Evolutionary conservation across 192 early-diverging fungal species (phyloP).

Genomic region (Funneliformis mosseae): DNA sequence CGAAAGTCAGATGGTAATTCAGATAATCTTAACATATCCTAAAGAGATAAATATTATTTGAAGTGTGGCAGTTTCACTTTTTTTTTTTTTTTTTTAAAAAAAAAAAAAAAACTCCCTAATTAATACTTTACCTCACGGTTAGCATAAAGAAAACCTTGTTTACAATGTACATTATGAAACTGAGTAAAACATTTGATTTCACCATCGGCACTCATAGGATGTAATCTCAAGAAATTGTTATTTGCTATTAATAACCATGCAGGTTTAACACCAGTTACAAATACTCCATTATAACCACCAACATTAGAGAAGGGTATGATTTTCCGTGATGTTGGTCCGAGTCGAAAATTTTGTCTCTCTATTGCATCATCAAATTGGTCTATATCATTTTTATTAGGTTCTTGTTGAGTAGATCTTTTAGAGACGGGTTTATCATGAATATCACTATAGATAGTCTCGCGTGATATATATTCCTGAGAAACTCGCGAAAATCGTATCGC

Average conservation of each 20-base stretch:
- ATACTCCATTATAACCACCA: constrained; percentile 70
- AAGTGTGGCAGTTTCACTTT: neutral
- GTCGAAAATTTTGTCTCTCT: constrained; percentile 32
- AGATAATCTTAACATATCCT: constrained; percentile 68
- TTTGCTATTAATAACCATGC: constrained; percentile 73
- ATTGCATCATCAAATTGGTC: constrained; percentile 37
- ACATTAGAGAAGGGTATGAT: constrained; percentile 56
- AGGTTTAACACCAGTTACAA: constrained; percentile 71
- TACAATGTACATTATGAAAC: constrained; percentile 78
- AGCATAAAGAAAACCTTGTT: constrained; percentile 74
- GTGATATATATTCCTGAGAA: constrained; percentile 62
- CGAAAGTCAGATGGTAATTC: constrained; percentile 67
- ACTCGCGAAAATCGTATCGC: constrained; percentile 69
- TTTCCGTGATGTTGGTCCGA: constrained; percentile 31
- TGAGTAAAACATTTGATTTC: constrained; percentile 68
- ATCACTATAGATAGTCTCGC: constrained; percentile 50
- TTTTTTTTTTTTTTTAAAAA: too few relatives aligned
- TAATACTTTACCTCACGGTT: constrained; percentile 61
- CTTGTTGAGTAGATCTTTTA: constrained; percentile 8
- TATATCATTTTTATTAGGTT: constrained; percentile 34
- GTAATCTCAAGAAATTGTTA: constrained; percentile 63
- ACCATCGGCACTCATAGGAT: constrained; percentile 74
- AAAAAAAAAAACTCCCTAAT: too few relatives aligned
- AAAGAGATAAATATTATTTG: neutral
- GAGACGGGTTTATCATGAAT: constrained; percentile 30